Conservation (phyloP, 345 rosid genomes). For the Combretum micranthum region DNA sequence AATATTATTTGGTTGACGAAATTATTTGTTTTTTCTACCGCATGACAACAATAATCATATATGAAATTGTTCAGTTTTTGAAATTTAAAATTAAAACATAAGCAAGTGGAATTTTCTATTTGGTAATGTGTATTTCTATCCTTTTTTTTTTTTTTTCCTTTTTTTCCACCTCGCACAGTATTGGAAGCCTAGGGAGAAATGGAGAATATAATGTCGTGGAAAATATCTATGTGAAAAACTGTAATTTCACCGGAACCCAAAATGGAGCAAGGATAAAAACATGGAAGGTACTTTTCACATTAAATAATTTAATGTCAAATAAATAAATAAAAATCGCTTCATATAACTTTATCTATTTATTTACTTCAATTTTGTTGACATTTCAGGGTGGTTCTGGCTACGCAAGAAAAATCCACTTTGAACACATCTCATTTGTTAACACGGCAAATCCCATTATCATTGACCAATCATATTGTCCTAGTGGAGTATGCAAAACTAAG, state of each 20-base stretch:
- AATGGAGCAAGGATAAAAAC: constrained; percentile 65
- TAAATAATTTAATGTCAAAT: too few relatives aligned
- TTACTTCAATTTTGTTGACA: background rate
- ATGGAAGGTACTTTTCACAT: constrained; percentile 26
- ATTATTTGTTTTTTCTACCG: too few relatives aligned
- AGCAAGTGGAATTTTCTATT: background rate
- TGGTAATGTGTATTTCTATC: too few relatives aligned
- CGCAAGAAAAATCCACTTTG: constrained; percentile 33
- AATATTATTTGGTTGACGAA: too few relatives aligned
- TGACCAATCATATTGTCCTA: constrained; percentile 29
- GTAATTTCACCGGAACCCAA: constrained; percentile 27
- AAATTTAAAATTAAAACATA: background rate
- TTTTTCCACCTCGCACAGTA: constrained; percentile 9
- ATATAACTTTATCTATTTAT: background rate
- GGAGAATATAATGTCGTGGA: constrained; percentile 26
- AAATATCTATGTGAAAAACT: constrained; percentile 29
- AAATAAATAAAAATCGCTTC: background rate
- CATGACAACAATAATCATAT: background rate
- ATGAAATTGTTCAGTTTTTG: too few relatives aligned
- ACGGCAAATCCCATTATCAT: constrained; percentile 44
- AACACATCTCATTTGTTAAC: constrained; percentile 21
- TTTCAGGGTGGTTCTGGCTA: constrained; percentile 36
- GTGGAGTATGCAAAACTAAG: background rate
- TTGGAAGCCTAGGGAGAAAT: constrained; percentile 51
- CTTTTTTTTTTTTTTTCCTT: too few relatives aligned